Evolutionary conservation across 2,329 filamentous ascomycete genomes (phyloP), one percentile per base, ranked within the genome.

Genomic region (Colletotrichum chlorophyti): DNA sequence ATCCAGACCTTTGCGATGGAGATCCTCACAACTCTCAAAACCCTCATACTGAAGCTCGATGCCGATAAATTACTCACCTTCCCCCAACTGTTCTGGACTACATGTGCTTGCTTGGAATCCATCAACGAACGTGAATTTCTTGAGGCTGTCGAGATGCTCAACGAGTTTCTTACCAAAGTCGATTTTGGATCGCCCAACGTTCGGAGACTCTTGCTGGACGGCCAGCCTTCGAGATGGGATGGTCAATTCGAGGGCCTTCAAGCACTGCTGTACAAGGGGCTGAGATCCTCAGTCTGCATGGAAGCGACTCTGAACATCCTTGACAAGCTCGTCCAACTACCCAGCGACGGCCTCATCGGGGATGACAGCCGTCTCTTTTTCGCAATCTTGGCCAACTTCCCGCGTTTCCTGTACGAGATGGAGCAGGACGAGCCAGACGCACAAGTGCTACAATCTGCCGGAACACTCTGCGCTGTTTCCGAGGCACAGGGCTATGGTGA

Each of bases 1-100:
- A 96, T 97, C 51, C 92, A 97, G 68, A 94, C 93, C 0, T 99
- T 99, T 68, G 96, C 95, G 0, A 94, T 98, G 89, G 96, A 99
- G 70, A 98, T 99, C 55, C 75, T 99, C 50, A 97, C 93, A 0
- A 99, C 96, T 0, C 74, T 99, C 48, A 93, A 96, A 69, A 93
- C 93, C 0, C 89, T 99, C 40, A 96, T 99, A 55, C 84, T 87
- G 64, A 95, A 94, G 53, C 78, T 98, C 24, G 88, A 93, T 17
- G 82, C 90, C 0, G 84, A 90, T 32, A 90, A 93, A 69, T 81
- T 99, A 2, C 75, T 96, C 43, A 87, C 88, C n/a, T 97, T 97
- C 64, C 95, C 95, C 2, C 94, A 98, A 68, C 79, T 99, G 1
- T 98, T 99, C 74, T 99, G 96, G 96, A 96, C 94, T 1, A 97